These are phyloP conservation scores for Monosiga brevicollis DNA, from an alignment of 78 protist species.

Conservation along the genomic window DNA sequence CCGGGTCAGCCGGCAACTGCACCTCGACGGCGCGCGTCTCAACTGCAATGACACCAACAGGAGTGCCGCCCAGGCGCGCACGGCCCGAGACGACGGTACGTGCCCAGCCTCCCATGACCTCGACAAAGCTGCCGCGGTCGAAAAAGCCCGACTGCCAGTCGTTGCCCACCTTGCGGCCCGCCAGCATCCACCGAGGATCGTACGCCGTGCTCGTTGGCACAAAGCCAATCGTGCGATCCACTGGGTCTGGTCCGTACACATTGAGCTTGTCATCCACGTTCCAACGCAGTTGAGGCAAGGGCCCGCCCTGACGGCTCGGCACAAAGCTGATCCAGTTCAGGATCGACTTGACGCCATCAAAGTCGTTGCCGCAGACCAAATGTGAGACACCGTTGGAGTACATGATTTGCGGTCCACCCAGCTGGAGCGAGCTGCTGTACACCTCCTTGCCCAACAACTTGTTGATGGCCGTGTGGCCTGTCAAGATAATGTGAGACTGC, in stretches of 20 bases:
- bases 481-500: slow-evolving; percentile 78
- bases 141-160: slow-evolving; percentile 79
- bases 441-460: slow-evolving; percentile 85
- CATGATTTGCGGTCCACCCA: slow-evolving; percentile 95
- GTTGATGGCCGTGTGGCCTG: slow-evolving; percentile 92
- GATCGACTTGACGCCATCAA: slow-evolving; percentile 54
- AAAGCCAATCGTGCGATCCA: slow-evolving; percentile 54
- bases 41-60: slow-evolving; percentile 88
- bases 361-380: slow-evolving; percentile 58
- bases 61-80: slow-evolving; percentile 92
- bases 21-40: slow-evolving; percentile 76
- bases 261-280: background rate
- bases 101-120: slow-evolving; percentile 89
- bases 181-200: slow-evolving; percentile 78
- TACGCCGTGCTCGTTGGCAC: slow-evolving; percentile 57
- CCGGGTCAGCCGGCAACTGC: slow-evolving; percentile 92
- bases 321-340: slow-evolving; percentile 80
- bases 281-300: slow-evolving; percentile 38
- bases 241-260: slow-evolving; percentile 38
- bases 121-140: slow-evolving; percentile 77
- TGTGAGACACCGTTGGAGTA: slow-evolving; percentile 91
- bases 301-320: slow-evolving; percentile 30
- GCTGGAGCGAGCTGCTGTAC: slow-evolving; percentile 82
- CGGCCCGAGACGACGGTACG: slow-evolving; percentile 89
- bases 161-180: slow-evolving; percentile 37